These are phyloP conservation scores for Aspergillus affinis DNA, from an alignment of 495 filamentous ascomycete species.

Conservation along the genomic window DNA sequence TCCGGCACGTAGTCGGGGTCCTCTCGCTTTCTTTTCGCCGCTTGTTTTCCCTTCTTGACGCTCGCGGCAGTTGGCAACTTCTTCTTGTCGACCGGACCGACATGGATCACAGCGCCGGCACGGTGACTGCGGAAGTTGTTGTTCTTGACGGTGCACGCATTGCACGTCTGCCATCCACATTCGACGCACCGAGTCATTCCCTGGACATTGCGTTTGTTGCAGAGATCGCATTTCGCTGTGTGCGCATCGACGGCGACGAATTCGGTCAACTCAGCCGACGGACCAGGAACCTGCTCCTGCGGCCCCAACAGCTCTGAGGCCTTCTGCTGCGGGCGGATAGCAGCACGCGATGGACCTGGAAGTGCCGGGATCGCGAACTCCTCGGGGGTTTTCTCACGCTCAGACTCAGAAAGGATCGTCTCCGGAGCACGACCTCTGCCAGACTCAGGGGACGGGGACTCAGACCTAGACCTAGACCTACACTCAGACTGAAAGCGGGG, in stretches of 20 bases:
- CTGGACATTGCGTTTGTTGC: conserved; percentile 41
- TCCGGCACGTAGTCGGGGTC: background rate
- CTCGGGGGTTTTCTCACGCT: background rate
- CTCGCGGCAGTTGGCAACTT: background rate
- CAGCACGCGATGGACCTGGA: background rate
- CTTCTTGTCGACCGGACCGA: conserved; percentile 2
- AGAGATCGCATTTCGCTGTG: conserved; percentile 54
- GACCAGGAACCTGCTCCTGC: background rate
- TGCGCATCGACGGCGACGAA: conserved; percentile 39
- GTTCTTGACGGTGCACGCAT: conserved; percentile 28
- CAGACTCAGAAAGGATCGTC: background rate
- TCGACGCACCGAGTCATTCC: conserved; percentile 45
- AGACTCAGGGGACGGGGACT: background rate
- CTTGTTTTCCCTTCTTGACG: background rate
- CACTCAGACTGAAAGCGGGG: no score
- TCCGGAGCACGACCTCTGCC: background rate
- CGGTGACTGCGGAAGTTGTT: conserved; percentile 28
- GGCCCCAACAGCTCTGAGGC: background rate
- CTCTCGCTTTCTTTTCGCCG: background rate
- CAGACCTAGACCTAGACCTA: background rate
- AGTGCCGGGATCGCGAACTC: background rate
- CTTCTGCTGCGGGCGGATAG: background rate
- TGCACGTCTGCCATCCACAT: conserved; percentile 49
- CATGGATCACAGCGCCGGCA: conserved; percentile 12
- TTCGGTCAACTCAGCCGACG: background rate